These are phyloP conservation scores for Xylaria sp. DNA, from an alignment of 2,329 filamentous ascomycete species.

Conservation along the genomic window DNA sequence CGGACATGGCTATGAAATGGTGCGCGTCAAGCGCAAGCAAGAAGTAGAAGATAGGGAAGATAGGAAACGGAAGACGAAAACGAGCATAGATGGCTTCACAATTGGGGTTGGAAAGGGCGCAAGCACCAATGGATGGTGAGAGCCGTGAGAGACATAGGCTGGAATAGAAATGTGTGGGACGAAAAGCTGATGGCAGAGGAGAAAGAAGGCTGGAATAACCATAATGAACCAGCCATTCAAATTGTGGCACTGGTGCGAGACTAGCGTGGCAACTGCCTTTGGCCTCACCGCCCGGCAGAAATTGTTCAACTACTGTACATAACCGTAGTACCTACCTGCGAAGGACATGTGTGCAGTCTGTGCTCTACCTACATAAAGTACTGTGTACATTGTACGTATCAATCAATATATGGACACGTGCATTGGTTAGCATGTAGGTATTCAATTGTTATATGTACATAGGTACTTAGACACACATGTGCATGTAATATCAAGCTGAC, in stretches of 20 bases:
- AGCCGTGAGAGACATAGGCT: conserved; percentile 24
- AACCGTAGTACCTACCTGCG: conserved; percentile 13
- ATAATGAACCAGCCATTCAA: conserved; percentile 39
- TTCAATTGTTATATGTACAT: background rate
- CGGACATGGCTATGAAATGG: conserved; percentile 59
- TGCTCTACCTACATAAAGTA: background rate
- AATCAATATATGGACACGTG: background rate
- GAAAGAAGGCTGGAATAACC: conserved; percentile 41
- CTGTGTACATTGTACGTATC: no score
- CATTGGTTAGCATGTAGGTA: background rate
- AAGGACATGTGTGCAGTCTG: background rate
- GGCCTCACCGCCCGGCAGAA: conserved; percentile 37
- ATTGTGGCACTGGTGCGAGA: conserved; percentile 33
- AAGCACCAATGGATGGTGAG: conserved; percentile 31
- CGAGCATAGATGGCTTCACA: conserved; percentile 6
- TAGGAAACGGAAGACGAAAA: conserved; percentile 21
- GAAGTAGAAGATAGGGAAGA: conserved; percentile 33
- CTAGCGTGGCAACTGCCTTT: conserved; percentile 12
- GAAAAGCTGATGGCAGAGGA: conserved; percentile 36
- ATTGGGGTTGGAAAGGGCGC: conserved; percentile 22
- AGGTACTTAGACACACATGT: background rate
- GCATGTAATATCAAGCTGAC: background rate
- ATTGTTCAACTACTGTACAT: no score
- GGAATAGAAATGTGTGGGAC: conserved; percentile 33
- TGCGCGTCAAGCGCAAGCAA: conserved; percentile 43